These are phyloP conservation scores for Paramyrothecium sp. DNA, from an alignment of 2,329 filamentous ascomycete species.

Conservation along the genomic window DNA sequence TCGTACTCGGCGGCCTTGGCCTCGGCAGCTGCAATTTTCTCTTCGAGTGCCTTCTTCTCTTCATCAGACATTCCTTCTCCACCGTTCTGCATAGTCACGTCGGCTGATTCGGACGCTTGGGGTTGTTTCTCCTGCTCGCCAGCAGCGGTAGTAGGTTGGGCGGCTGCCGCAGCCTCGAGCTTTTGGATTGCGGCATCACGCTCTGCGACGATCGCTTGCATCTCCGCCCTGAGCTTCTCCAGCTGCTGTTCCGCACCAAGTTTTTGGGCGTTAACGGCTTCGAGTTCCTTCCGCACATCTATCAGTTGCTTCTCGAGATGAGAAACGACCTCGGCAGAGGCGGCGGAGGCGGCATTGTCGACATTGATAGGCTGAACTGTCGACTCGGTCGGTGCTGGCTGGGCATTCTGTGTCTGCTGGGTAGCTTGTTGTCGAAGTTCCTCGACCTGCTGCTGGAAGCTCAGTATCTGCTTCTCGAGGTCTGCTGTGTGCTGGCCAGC, in stretches of 20 bases:
- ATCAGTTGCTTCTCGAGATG: slow-evolving; percentile 49
- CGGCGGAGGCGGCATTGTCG: slow-evolving; percentile 28
- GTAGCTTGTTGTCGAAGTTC: slow-evolving; percentile 32
- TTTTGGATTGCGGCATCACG: slow-evolving; percentile 57
- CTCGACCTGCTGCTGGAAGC: slow-evolving; percentile 41
- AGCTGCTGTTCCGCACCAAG: slow-evolving; percentile 65
- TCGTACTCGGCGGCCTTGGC: slow-evolving; percentile 64
- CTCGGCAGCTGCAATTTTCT: slow-evolving; percentile 59
- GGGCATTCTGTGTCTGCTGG: slow-evolving; percentile 26
- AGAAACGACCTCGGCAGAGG: slow-evolving; percentile 44
- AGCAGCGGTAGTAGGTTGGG: background rate
- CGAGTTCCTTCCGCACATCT: slow-evolving; percentile 59
- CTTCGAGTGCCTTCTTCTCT: slow-evolving; percentile 60
- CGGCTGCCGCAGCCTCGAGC: slow-evolving; percentile 27
- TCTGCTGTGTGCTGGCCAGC: slow-evolving; percentile 28
- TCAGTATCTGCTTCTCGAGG: slow-evolving; percentile 41
- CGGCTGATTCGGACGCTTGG: slow-evolving; percentile 11
- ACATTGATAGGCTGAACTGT: slow-evolving; percentile 27
- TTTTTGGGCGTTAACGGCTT: slow-evolving; percentile 66
- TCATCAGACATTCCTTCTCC: slow-evolving; percentile 44
- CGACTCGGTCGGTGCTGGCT: slow-evolving; percentile 38
- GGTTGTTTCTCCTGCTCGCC: background rate
- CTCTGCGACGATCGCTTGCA: slow-evolving; percentile 61
- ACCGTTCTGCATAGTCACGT: slow-evolving; percentile 13
- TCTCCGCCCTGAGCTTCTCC: slow-evolving; percentile 50